Evolutionary conservation across 495 filamentous ascomycete genomes (phyloP).

Genomic region (Aspergillus diversus): DNA sequence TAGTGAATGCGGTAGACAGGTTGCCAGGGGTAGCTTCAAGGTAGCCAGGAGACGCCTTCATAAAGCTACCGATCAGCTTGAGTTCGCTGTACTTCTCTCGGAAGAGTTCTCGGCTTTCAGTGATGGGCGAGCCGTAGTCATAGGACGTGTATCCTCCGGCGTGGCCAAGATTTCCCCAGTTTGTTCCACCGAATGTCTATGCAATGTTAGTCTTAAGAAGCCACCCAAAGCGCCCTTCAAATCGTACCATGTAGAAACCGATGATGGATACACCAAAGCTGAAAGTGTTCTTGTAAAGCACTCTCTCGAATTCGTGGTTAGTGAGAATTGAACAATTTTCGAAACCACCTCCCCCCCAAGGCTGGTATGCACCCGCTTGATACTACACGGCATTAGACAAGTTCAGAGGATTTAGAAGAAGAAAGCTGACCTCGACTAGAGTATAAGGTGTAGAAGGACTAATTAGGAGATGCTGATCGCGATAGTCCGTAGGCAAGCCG

Average conservation of each 20-base stretch:
- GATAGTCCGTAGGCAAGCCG: constrained; percentile 50
- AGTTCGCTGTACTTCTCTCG: constrained; percentile 81
- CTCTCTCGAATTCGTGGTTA: constrained; percentile 71
- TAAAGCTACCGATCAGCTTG: constrained; percentile 74
- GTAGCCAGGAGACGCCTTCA: constrained; percentile 69
- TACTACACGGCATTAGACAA: constrained; percentile 46
- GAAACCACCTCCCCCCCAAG: constrained; percentile 74
- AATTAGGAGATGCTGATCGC: constrained; percentile 53
- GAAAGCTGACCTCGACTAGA: constrained; percentile 57
- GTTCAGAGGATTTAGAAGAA: not conserved
- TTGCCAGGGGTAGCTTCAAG: constrained; percentile 55
- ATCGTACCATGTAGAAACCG: constrained; percentile 69
- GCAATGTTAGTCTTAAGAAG: constrained; percentile 15
- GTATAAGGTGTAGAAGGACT: constrained; percentile 71
- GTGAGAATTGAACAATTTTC: constrained; percentile 64
- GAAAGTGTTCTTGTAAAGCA: constrained; percentile 82
- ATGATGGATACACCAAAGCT: constrained; percentile 63
- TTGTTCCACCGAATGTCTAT: constrained; percentile 73
- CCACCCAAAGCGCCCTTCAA: not conserved
- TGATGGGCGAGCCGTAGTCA: constrained; percentile 70
- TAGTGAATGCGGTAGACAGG: constrained; percentile 55
- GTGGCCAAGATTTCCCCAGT: constrained; percentile 82
- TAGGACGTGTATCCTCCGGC: constrained; percentile 76
- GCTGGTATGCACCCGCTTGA: constrained; percentile 77
- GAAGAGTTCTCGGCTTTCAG: constrained; percentile 65